These are phyloP conservation scores for Hordeum pubiflorum DNA, from an alignment of 202 grass and related monocot species.

Conservation along the genomic window DNA sequence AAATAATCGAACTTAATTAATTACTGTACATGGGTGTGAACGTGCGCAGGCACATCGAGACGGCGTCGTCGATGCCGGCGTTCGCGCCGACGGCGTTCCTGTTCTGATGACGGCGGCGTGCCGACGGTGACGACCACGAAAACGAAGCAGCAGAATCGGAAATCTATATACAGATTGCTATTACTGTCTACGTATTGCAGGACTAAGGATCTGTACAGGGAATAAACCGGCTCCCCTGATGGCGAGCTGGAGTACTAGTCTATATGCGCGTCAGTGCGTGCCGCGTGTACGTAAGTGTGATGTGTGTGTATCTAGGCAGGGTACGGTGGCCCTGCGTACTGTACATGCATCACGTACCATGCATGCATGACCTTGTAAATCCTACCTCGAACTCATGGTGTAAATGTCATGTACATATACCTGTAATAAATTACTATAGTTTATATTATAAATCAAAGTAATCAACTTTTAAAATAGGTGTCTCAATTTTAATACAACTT, in stretches of 20 bases:
- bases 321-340: background rate
- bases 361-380: conserved; percentile 15
- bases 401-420: conserved; percentile 2
- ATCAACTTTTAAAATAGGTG: too few relatives aligned
- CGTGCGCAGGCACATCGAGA: conserved; percentile 43
- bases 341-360: background rate
- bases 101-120: conserved; percentile 37
- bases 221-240: background rate
- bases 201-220: conserved; percentile 29
- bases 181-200: conserved; percentile 32
- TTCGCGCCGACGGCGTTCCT: conserved; percentile 62
- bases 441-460: too few relatives aligned
- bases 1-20: background rate
- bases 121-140: background rate
- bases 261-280: background rate
- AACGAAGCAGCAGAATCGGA: background rate
- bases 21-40: background rate
- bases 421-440: background rate
- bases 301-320: background rate
- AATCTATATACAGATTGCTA: conserved; percentile 24
- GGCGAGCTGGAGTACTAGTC: background rate
- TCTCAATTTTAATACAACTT: too few relatives aligned
- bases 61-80: conserved; percentile 37
- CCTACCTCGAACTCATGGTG: background rate
- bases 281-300: background rate